Percentiles rank a stretch among this genome's conserved stretches.
Conservation (phyloP, 192 early-diverging fungal species). For the Coemansia sp. region DNA sequence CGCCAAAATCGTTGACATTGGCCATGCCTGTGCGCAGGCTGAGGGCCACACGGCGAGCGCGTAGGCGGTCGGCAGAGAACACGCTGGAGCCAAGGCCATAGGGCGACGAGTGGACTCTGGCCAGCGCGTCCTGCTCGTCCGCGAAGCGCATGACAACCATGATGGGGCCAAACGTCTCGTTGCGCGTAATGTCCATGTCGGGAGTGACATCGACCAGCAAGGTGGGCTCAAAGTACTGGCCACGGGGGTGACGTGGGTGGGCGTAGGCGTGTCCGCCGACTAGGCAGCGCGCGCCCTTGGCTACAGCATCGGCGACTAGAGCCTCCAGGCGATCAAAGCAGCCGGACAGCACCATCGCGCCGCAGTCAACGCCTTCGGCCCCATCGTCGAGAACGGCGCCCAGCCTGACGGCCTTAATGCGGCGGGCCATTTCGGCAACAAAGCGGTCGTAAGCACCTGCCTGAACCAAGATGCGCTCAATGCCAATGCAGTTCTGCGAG, state of each 20-base stretch:
- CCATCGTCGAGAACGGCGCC: constrained; percentile 67
- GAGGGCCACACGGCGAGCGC: constrained; percentile 59
- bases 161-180: constrained; percentile 78
- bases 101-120: constrained; percentile 61
- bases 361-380: constrained; percentile 64
- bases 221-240: constrained; percentile 79
- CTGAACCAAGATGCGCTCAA: constrained; percentile 81
- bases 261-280: constrained; percentile 62
- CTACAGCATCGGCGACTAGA: constrained; percentile 70
- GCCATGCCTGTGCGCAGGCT: constrained; percentile 69
- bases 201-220: constrained; percentile 73
- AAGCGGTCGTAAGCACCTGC: constrained; percentile 62
- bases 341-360: constrained; percentile 76
- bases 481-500: constrained; percentile 87
- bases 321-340: constrained; percentile 55
- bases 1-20: constrained; percentile 85
- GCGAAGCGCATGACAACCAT: constrained; percentile 72
- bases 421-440: constrained; percentile 57
- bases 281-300: constrained; percentile 68
- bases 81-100: constrained; percentile 78
- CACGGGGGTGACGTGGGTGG: constrained; percentile 68
- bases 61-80: constrained; percentile 64
- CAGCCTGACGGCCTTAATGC: constrained; percentile 60
- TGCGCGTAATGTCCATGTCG: constrained; percentile 69
- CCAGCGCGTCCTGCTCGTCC: constrained; percentile 64